Evolutionary conservation across 2,329 filamentous ascomycete species (phyloP).

Genomic region (Microdochium paspali): DNA sequence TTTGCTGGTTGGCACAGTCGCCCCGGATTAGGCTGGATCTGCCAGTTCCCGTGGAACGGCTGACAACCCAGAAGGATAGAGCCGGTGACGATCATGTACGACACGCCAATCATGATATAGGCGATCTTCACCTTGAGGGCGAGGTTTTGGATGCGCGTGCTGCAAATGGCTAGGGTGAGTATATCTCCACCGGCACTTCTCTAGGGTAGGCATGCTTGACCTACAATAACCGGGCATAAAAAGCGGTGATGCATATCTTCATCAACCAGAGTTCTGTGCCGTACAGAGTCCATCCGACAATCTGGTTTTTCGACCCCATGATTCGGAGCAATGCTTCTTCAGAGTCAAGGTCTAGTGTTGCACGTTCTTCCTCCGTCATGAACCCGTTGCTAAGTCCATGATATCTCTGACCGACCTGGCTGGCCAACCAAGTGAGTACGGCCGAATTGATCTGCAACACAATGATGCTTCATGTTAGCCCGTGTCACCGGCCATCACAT

Average conservation of each 20-base stretch:
- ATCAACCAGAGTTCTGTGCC: slow-evolving; percentile 14
- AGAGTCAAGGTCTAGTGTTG: slow-evolving; percentile 6
- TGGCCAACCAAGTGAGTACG: slow-evolving; percentile 4
- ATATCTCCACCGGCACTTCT: neutral
- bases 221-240: slow-evolving; percentile 15
- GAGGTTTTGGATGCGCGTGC: neutral
- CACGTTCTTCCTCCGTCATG: slow-evolving; percentile 12
- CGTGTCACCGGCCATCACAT: too few species aligned
- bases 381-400: slow-evolving; percentile 14
- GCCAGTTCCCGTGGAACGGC: neutral
- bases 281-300: slow-evolving; percentile 13
- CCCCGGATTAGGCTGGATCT: neutral
- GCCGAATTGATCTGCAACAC: slow-evolving; percentile 6
- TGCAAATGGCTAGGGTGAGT: neutral
- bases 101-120: neutral
- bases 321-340: slow-evolving; percentile 10
- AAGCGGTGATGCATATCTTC: slow-evolving; percentile 14
- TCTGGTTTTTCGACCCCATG: slow-evolving; percentile 13
- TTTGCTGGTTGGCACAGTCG: slow-evolving; percentile 28
- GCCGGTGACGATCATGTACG: neutral
- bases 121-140: neutral
- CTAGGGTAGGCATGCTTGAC: neutral
- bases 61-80: neutral
- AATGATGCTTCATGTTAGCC: too few species aligned
- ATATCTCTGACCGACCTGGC: slow-evolving; percentile 1